Conservation (phyloP, 2,329 filamentous ascomycete species). For the Zasmidium cellare region DNA sequence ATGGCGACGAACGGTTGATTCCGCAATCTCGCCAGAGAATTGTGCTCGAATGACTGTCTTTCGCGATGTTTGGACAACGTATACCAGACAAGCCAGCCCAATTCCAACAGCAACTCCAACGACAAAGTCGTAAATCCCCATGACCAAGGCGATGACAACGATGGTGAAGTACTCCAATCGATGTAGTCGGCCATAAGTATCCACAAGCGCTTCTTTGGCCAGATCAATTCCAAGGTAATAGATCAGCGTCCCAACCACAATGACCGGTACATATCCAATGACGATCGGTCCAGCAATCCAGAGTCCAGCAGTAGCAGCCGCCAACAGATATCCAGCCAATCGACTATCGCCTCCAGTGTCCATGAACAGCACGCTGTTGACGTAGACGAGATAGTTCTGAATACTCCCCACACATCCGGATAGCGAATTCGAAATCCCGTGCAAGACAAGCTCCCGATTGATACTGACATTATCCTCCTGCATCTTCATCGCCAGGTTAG, state of each 20-base stretch:
- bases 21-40: slow-evolving; percentile 86
- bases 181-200: slow-evolving; percentile 85
- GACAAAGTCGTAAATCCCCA: slow-evolving; percentile 97
- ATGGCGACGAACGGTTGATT: slow-evolving; percentile 89
- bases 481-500: slow-evolving; percentile 83
- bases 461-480: slow-evolving; percentile 91
- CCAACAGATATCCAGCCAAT: slow-evolving; percentile 81
- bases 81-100: slow-evolving; percentile 83
- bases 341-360: slow-evolving; percentile 85
- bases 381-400: slow-evolving; percentile 94
- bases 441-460: slow-evolving; percentile 86
- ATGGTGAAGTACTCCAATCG: slow-evolving; percentile 86
- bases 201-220: slow-evolving; percentile 81
- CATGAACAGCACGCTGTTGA: slow-evolving; percentile 96
- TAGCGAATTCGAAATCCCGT: slow-evolving; percentile 88
- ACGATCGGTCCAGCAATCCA: slow-evolving; percentile 83
- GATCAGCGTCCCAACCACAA: slow-evolving; percentile 94
- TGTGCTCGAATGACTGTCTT: slow-evolving; percentile 85
- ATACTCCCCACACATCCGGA: slow-evolving; percentile 88
- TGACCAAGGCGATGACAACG: slow-evolving; percentile 84
- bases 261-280: slow-evolving; percentile 92
- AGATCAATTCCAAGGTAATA: slow-evolving; percentile 94
- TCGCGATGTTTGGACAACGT: slow-evolving; percentile 87
- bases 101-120: slow-evolving; percentile 91
- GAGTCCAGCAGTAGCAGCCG: slow-evolving; percentile 74